phyloP scores from a whole-genome alignment of 768 basidiomycete species.

The Amanita rubescens region DNA sequence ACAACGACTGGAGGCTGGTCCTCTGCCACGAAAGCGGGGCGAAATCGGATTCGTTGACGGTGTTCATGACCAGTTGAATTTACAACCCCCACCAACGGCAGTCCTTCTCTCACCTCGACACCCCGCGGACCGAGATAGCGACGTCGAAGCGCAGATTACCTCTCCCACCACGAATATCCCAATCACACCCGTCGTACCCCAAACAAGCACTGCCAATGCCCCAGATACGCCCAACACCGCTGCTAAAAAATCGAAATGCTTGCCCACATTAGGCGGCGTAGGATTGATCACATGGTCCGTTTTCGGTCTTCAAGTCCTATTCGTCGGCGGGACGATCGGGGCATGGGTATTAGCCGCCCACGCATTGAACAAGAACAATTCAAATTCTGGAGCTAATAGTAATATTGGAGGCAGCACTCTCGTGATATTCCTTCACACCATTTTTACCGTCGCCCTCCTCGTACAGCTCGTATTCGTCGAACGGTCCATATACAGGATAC shows the following conservation, averaged over 20 bases:
- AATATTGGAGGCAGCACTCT: too few species aligned
- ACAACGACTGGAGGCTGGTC: conserved; percentile 45
- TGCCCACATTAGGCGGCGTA: conserved; percentile 35
- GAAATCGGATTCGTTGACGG: conserved; percentile 57
- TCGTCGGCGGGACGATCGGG: conserved; percentile 40
- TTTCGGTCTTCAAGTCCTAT: conserved; percentile 31
- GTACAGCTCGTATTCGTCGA: conserved; percentile 57
- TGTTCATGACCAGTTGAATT: conserved; percentile 19
- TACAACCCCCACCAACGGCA: conserved; percentile 10
- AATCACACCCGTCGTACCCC: conserved; percentile 12
- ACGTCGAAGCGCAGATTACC: conserved; percentile 9
- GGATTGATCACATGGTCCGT: conserved; percentile 34
- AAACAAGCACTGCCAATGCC: conserved; percentile 3
- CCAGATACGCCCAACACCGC: conserved; percentile 4
- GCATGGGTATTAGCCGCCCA: conserved; percentile 45
- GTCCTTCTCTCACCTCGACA: conserved; percentile 35
- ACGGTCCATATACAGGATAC: conserved; percentile 54
- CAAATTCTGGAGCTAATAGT: conserved; percentile 1
- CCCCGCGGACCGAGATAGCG: conserved; percentile 37
- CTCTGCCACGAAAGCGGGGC: conserved; percentile 55
- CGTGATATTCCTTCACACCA: conserved; percentile 53
- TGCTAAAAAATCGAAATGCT: conserved; percentile 13
- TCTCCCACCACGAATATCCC: conserved; percentile 11
- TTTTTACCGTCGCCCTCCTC: conserved; percentile 46
- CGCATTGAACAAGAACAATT: conserved; percentile 1